Evolutionary conservation across 2,329 filamentous ascomycete species (phyloP).

Genomic region (Peltaster fructicola): DNA sequence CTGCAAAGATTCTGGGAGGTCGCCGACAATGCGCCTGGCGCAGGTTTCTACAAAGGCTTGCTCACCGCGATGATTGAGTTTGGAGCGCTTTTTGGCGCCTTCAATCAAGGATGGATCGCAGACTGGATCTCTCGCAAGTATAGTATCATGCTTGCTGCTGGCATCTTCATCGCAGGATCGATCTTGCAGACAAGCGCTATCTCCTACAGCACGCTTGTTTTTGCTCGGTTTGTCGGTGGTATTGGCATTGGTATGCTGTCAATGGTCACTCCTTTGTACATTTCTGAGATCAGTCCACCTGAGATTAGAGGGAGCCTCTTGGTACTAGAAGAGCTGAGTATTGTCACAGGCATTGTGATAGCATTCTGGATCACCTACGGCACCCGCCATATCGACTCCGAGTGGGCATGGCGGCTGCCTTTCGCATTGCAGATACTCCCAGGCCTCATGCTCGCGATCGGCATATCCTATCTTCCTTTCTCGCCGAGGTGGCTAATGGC

Average conservation of each 20-base stretch:
- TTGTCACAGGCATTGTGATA: constrained; percentile 31
- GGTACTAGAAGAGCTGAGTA: constrained; percentile 31
- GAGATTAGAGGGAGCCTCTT: constrained; percentile 25
- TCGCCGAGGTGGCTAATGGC: constrained; percentile 19
- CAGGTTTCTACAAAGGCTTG: constrained; percentile 22
- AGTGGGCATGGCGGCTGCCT: constrained; percentile 31
- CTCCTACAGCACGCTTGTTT: constrained; percentile 16
- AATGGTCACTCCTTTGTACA: constrained; percentile 24
- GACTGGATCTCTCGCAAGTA: constrained; percentile 28
- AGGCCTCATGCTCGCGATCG: constrained; percentile 14
- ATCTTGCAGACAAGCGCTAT: constrained; percentile 20
- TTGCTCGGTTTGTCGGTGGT: constrained; percentile 17
- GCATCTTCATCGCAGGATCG: constrained; percentile 28
- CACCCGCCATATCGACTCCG: constrained; percentile 29
- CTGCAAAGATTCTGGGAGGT: constrained; percentile 21
- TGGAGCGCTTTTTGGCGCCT: constrained; percentile 21
- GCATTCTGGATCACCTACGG: constrained; percentile 39
- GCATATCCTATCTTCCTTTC: constrained; percentile 19
- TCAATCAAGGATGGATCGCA: constrained; percentile 19
- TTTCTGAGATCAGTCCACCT: constrained; percentile 18
- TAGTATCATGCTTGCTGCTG: constrained; percentile 22
- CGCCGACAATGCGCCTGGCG: constrained; percentile 9
- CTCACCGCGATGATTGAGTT: constrained; percentile 28
- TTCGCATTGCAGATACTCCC: constrained; percentile 30
- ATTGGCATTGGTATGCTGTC: constrained; percentile 17